Base-by-base conservation (phyloP, 2,329 filamentous ascomycete genomes). In the Basipetospora chlamydospora region DNA sequence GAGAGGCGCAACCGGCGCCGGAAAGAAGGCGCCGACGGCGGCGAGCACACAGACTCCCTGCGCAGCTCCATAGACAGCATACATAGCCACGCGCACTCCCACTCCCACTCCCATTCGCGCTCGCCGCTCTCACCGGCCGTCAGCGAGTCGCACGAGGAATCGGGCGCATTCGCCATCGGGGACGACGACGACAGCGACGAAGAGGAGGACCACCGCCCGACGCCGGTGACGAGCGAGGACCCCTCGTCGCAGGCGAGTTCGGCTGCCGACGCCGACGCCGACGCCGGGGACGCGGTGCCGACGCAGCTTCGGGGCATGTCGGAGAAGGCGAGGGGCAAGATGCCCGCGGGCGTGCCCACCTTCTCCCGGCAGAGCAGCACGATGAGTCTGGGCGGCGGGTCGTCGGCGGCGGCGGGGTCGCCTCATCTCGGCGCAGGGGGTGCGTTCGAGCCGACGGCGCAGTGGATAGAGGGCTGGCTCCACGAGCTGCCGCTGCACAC, bases 391-490 rank as follows among this genome's bases (percentile, higher is more conserved):
- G 35, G 31, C 3, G 73, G 67, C 40, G 76, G 75, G 46, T 66
- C 78, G 48, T 71, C 77, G 10, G 64, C 69, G 28, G 59, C 73
- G 17, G 66, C 69, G 70, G 39, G 67, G 71, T 2, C 59, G 67
- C 9, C 10, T 10, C 21, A 7, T 16, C 21, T 12, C 16, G 28
- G 18, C 18, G 33, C 21, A 17, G 63, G 61, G 25, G 70, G 70
- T 31, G 67, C 60, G 15, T 96, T 96, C 51, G 77, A 79, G 44
- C 85, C 88, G 3, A 83, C 84, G 5, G 62, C 79, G 6, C 64
- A 75, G 39, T 96, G 90, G 87, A 83, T 96, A 44, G 86, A 95
- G 47, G 80, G 74, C 38, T 96, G 88, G 88, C 72, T 95, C n/a
- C 81, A 84, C 1, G 82, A 92, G 48, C 65, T 95, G 21, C 86